Conservation (phyloP, 2,329 filamentous ascomycete species). For the Arthroderma sp. region DNA sequence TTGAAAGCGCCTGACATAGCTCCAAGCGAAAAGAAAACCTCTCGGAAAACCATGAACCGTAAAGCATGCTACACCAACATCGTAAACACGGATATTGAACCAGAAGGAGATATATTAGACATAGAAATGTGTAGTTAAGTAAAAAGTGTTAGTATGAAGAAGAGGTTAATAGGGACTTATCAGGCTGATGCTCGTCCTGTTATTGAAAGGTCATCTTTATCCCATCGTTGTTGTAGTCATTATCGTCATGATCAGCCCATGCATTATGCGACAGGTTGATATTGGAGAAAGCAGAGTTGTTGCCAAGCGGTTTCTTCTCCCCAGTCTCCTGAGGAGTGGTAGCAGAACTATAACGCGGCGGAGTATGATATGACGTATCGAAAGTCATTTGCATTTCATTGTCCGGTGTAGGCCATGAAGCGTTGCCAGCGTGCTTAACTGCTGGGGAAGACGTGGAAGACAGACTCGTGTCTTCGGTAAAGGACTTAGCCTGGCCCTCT, state of each 20-base stretch:
- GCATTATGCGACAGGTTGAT: conserved; percentile 36
- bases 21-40: too few relatives aligned
- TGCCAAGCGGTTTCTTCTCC: background rate
- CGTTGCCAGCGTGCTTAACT: too few relatives aligned
- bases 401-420: conserved; percentile 12
- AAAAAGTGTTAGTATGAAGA: too few relatives aligned
- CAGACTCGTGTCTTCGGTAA: background rate
- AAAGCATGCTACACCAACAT: too few relatives aligned
- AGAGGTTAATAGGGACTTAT: background rate
- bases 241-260: conserved; percentile 55
- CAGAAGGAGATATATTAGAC: too few relatives aligned
- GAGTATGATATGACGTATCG: conserved; percentile 46
- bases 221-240: conserved; percentile 60
- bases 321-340: background rate
- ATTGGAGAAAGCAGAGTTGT: background rate
- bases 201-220: conserved; percentile 61
- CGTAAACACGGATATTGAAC: too few relatives aligned
- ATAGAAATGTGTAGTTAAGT: too few relatives aligned
- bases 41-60: too few relatives aligned
- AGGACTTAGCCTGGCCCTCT: background rate
- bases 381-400: conserved; percentile 54
- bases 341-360: background rate
- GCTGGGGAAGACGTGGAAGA: background rate
- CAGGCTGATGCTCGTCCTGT: background rate
- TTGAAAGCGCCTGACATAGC: too few relatives aligned